Base-by-base conservation (phyloP, 192 early-diverging fungal genomes). In the Entomortierella parvispora region DNA sequence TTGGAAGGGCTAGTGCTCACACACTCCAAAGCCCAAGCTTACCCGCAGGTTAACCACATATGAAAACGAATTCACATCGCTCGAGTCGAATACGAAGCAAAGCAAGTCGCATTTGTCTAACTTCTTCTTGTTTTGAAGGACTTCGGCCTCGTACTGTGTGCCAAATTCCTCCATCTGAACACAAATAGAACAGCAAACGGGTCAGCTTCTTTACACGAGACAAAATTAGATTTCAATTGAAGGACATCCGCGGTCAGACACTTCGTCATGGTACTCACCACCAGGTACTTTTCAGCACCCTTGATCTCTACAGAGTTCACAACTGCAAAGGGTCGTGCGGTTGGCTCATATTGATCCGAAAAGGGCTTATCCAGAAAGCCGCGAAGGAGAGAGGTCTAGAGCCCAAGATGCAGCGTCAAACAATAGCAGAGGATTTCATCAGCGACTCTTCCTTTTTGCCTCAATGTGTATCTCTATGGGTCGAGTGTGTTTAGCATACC, bases 291-390 rank as follows among this genome's bases (percentile, higher is more conserved):
- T 65, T 97, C 96, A 10, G 88, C 85, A 1, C 97, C 98, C 58
- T 94, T 93, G 65, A 96, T 93, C 62, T 98, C 95, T 2, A 98
- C 94, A 6, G 97, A 95, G 72, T 97, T 98, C 4, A 98, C 98
- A 1, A 93, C 94, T 33, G 87, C 89, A 62, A 93, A 93, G 2
- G 90, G 82, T 49, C 88, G 88, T 9, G 85, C 83, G 0, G 98
- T 95, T 0, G 94, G 91, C 64, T 80, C 69, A 78, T 97, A 95
- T 22, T 87, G 85, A 14, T 87, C 83, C 10, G 81, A 78, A 69
- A 94, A 97, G 18, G 91, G 89, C 56, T 96, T 94, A 59, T 95
- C 89, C 32, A 96, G 91, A 71, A 97, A 93, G 10, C 92, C 89
- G 37, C 91, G 84, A 68, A 99, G 84, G 23, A 99, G 68, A 22